Conservation (phyloP, 208 protist species). For the Giardia muris region DNA sequence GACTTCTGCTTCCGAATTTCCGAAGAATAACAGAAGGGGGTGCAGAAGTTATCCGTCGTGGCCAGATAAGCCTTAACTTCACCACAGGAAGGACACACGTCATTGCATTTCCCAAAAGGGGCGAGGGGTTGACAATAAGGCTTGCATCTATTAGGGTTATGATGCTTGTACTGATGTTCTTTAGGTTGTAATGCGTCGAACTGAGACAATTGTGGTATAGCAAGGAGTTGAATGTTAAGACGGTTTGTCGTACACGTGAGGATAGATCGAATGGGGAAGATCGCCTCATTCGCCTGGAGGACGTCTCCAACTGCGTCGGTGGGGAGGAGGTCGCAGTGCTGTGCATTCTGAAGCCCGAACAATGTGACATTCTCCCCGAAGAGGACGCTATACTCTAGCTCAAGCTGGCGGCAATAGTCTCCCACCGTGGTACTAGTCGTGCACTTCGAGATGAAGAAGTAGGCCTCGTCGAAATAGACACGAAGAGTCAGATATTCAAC, state of each 20-base stretch:
- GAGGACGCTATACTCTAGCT: background rate
- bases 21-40: constrained; percentile 23
- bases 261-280: background rate
- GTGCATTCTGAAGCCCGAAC: background rate
- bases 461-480: constrained; percentile 21
- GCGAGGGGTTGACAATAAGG: constrained; percentile 18
- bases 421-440: background rate
- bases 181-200: background rate
- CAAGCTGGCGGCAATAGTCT: background rate
- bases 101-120: constrained; percentile 3
- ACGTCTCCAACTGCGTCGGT: background rate
- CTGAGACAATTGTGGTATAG: background rate
- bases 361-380: background rate
- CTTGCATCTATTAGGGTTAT: background rate
- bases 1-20: constrained; percentile 1
- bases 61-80: constrained; percentile 11
- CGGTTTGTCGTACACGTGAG: background rate
- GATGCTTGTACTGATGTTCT: background rate
- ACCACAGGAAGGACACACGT: background rate
- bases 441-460: background rate
- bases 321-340: background rate
- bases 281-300: background rate
- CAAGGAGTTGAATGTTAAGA: background rate
- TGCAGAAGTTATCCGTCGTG: background rate
- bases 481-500: background rate